Percentiles rank a stretch among this genome's conserved stretches.
Evolutionary conservation across 768 basidiomycete genomes (phyloP).

Genomic region (Rhizopogon rudus): DNA sequence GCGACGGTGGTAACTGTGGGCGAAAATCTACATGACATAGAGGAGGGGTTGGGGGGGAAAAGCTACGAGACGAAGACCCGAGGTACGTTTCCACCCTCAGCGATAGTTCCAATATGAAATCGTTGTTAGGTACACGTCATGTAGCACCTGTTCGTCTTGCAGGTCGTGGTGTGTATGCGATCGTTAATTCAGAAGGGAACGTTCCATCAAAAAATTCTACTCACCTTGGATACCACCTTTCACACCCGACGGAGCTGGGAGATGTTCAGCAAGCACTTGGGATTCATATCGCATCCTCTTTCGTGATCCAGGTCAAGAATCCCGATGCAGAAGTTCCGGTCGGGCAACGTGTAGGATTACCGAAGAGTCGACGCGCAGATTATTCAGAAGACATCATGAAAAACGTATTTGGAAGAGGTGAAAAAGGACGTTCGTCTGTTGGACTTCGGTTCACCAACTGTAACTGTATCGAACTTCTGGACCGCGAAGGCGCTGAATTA

Average conservation of each 20-base stretch:
- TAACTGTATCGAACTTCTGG: constrained; percentile 45
- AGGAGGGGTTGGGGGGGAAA: constrained; percentile 44
- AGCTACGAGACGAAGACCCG: constrained; percentile 60
- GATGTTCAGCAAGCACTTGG: constrained; percentile 54
- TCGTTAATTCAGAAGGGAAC: constrained; percentile 44
- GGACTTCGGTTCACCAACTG: constrained; percentile 50
- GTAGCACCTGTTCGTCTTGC: constrained; percentile 48
- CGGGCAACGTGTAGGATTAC: constrained; percentile 20
- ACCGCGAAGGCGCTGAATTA: constrained; percentile 50
- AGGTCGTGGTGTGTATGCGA: constrained; percentile 55
- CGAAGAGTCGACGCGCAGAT: constrained; percentile 31
- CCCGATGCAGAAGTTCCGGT: constrained; percentile 41
- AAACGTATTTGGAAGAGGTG: constrained; percentile 43
- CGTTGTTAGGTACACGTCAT: constrained; percentile 41
- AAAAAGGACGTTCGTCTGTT: constrained; percentile 38
- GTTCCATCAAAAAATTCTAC: constrained; percentile 44
- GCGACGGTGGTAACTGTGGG: constrained; percentile 45
- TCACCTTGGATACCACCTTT: constrained; percentile 55
- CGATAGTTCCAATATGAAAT: neutral
- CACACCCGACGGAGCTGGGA: constrained; percentile 45
- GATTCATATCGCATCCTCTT: constrained; percentile 47
- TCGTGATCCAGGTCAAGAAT: constrained; percentile 60
- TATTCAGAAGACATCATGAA: constrained; percentile 45
- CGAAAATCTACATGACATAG: constrained; percentile 43
- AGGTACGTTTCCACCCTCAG: constrained; percentile 26